A percentile compares a stretch with the other conserved stretches of the same genome.
phyloP scores from a whole-genome alignment of 768 basidiomycete species.

The Pleurotus salmoneostramineus region DNA sequence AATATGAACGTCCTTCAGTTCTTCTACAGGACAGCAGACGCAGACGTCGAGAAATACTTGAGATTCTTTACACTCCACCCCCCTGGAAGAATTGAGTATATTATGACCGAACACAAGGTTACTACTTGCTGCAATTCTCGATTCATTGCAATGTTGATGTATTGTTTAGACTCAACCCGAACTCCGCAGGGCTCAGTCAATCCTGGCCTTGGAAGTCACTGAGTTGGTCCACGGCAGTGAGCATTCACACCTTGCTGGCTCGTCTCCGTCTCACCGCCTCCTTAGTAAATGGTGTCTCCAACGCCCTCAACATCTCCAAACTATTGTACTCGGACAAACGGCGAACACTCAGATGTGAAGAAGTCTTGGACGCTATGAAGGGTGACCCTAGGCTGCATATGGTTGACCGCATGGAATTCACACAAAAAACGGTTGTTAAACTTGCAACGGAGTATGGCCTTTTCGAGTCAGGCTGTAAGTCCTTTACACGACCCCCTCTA shows the following conservation, averaged over 20 bases:
- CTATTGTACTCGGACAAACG: constrained; percentile 42
- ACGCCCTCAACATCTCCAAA: constrained; percentile 39
- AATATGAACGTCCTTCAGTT: constrained; percentile 59
- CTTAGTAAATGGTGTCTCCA: constrained; percentile 32
- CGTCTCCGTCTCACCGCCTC: constrained; percentile 2
- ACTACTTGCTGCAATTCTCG: constrained; percentile 1
- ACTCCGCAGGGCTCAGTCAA: constrained; percentile 41
- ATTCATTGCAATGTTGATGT: constrained; percentile 5
- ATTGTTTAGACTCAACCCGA: constrained; percentile 33
- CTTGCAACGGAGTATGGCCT: constrained; percentile 58
- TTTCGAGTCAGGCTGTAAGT: constrained; percentile 61
- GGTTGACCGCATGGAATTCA: constrained; percentile 45
- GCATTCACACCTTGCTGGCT: constrained; percentile 10
- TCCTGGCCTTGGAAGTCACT: constrained; percentile 49
- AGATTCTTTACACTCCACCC: constrained; percentile 80
- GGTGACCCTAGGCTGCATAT: constrained; percentile 64
- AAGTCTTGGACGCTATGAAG: constrained; percentile 57
- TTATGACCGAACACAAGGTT: constrained; percentile 61
- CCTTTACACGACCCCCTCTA: not conserved
- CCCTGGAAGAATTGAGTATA: constrained; percentile 46
- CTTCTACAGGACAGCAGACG: constrained; percentile 79
- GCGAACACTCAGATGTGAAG: constrained; percentile 43
- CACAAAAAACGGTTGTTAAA: constrained; percentile 52
- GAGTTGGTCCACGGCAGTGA: constrained; percentile 39
- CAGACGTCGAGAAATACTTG: constrained; percentile 76